Evolutionary conservation across 2,329 filamentous ascomycete genomes (phyloP), one percentile per base, ranked within the genome.

Genomic region (Colletotrichum sp.): DNA sequence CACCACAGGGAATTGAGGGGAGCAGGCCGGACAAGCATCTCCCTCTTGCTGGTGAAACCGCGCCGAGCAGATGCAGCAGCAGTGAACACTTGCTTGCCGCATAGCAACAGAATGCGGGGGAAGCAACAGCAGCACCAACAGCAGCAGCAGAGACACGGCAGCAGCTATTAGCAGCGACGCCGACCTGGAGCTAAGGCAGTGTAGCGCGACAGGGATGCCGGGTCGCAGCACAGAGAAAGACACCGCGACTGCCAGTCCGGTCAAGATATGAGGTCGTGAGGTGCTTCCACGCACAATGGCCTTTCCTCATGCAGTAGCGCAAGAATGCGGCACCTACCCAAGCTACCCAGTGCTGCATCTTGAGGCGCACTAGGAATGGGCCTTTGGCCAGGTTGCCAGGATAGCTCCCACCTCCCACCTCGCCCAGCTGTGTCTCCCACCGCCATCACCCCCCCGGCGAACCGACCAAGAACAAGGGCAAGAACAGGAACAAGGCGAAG

Each of bases 61-160:
- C 34, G 67, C 43, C 67, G 57, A 74, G 43, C 26, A 32, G 71
- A 66, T 52, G 71, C 71, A 60, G 48, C 61, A n/a, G 13, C 30
- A 59, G 26, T 21, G 36, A 28, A 18, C 16, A 18, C 15, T 55
- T 61, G 71, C 65, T 48, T 64, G 61, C 30, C 26, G 72, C 72
- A 60, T 63, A 66, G 34, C 26, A 34, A 71, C 57, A 66, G 30
- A 72, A 63, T 75, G 69, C 72, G 72, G 72, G 72, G 72, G 67
- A 63, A 75, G 30, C 12, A 61, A 55, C 30, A 55, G 34, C 36
- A 67, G 26, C 34, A 61, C 16, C 18, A 71, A 15, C 55, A 34
- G 30, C 34, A 24, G 71, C 32, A 64, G 32, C 30, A 18, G 21
- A 52, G 57, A 61, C 16, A 61, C 59, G 30, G 52, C 59, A 34